Conservation (phyloP, 2,329 filamentous ascomycete genomes). For the Xylariaceae sp. region DNA sequence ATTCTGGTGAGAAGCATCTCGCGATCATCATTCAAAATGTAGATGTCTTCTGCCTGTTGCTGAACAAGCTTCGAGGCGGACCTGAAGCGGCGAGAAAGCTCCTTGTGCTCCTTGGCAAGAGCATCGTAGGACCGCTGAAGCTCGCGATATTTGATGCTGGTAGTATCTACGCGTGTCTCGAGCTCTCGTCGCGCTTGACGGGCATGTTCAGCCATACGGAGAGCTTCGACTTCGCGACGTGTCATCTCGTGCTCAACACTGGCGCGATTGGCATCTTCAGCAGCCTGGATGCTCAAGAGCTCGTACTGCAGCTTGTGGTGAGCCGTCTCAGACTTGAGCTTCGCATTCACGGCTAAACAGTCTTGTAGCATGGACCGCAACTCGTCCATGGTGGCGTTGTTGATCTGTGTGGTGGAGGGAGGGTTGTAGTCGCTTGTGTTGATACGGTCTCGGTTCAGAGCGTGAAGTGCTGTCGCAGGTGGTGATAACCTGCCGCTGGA, state of each 20-base stretch:
- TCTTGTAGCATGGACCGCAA: constrained; percentile 52
- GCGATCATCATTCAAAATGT: constrained; percentile 68
- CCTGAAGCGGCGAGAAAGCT: constrained; percentile 59
- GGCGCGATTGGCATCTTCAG: constrained; percentile 78
- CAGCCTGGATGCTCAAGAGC: constrained; percentile 75
- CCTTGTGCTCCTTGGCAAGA: constrained; percentile 60
- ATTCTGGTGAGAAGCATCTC: constrained; percentile 75
- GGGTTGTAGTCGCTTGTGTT: constrained; percentile 38
- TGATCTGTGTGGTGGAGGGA: constrained; percentile 46
- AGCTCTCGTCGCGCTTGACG: constrained; percentile 54
- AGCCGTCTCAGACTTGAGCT: constrained; percentile 73
- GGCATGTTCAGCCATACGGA: constrained; percentile 68
- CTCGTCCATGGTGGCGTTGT: constrained; percentile 49
- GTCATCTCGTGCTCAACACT: constrained; percentile 89
- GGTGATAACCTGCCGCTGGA: constrained; percentile 47
- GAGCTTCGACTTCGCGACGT: constrained; percentile 78
- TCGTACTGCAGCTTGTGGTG: constrained; percentile 90
- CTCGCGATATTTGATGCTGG: constrained; percentile 52
- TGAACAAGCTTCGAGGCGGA: constrained; percentile 74
- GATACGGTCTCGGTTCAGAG: constrained; percentile 12
- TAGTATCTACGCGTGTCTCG: constrained; percentile 47
- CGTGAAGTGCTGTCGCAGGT: constrained; percentile 40
- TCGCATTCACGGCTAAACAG: constrained; percentile 51
- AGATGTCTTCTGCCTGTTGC: constrained; percentile 68
- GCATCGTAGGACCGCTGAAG: constrained; percentile 62